Evolutionary conservation across 1,284 basidiomycete species (phyloP).

Genomic region (Tylopilus orsonianus): DNA sequence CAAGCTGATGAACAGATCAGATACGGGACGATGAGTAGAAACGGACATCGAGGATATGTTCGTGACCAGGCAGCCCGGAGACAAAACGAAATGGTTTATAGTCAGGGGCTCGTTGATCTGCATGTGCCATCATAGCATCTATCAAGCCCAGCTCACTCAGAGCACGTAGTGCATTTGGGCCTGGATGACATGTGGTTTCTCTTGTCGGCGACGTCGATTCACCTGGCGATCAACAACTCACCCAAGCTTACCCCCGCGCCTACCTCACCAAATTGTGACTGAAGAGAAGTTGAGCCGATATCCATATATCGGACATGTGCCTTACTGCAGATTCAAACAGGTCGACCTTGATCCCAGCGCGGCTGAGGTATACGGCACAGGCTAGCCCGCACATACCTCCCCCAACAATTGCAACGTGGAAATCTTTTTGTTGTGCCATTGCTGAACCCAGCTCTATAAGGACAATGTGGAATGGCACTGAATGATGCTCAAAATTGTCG

Average conservation of each 20-base stretch:
- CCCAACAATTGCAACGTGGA: conserved; percentile 51
- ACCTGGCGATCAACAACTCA: conserved; percentile 17
- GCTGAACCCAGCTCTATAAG: conserved; percentile 3
- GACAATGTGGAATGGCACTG: too few species aligned
- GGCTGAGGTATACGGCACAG: conserved; percentile 45
- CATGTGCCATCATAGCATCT: conserved; percentile 39
- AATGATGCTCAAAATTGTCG: too few species aligned
- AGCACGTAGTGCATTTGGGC: conserved; percentile 50
- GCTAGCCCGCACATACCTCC: conserved; percentile 54
- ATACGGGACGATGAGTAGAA: background rate
- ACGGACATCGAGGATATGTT: conserved; percentile 48
- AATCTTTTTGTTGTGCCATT: conserved; percentile 33
- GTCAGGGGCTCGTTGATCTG: conserved; percentile 35
- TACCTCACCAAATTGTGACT: conserved; percentile 47
- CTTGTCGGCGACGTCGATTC: background rate
- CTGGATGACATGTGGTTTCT: conserved; percentile 28
- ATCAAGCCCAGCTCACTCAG: conserved; percentile 46
- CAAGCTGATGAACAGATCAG: background rate
- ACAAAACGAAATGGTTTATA: conserved; percentile 41
- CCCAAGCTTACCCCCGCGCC: conserved; percentile 56
- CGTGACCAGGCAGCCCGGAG: conserved; percentile 42
- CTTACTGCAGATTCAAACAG: conserved; percentile 52
- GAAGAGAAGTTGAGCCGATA: conserved; percentile 4
- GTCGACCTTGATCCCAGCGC: conserved; percentile 44
- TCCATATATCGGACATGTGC: background rate